Evolutionary conservation across 805 yeast genomes (phyloP).

Genomic region (Aciculoconidium aculeatum): DNA sequence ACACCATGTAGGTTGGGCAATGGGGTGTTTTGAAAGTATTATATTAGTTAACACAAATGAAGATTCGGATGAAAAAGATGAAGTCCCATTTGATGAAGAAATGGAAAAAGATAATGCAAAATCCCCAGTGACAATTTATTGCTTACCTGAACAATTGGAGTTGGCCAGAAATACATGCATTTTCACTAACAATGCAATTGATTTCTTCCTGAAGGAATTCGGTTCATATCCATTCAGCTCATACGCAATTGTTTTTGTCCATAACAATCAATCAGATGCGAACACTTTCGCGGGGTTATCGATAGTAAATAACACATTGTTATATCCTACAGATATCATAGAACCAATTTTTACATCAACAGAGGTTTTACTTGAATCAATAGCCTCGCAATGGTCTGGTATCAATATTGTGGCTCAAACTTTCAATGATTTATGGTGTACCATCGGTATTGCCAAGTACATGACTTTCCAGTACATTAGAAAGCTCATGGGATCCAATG

Average conservation of each 20-base stretch:
- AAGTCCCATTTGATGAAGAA: constrained; percentile 24
- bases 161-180: constrained; percentile 67
- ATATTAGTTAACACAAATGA: constrained; percentile 43
- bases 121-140: constrained; percentile 50
- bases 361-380: constrained; percentile 57
- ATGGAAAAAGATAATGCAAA: constrained; percentile 25
- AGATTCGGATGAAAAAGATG: constrained; percentile 23
- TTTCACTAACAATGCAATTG: constrained; percentile 72
- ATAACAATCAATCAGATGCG: constrained; percentile 42
- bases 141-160: constrained; percentile 51
- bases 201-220: constrained; percentile 77
- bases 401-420: constrained; percentile 79
- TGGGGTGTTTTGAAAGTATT: constrained; percentile 76
- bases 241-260: constrained; percentile 70
- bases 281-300: constrained; percentile 73
- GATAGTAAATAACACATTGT: constrained; percentile 49
- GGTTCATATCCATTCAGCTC: constrained; percentile 91
- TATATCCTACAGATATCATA: constrained; percentile 68
- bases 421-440: constrained; percentile 82
- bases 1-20: constrained; percentile 92
- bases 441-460: constrained; percentile 75
- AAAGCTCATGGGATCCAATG: constrained; percentile 76
- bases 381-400: constrained; percentile 92
- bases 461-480: constrained; percentile 73
- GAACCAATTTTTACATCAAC: constrained; percentile 76